Evolutionary conservation across 441 rosid species (phyloP), one percentile per base, ranked within the genome.

Genomic region (Gossypium trilobum): DNA sequence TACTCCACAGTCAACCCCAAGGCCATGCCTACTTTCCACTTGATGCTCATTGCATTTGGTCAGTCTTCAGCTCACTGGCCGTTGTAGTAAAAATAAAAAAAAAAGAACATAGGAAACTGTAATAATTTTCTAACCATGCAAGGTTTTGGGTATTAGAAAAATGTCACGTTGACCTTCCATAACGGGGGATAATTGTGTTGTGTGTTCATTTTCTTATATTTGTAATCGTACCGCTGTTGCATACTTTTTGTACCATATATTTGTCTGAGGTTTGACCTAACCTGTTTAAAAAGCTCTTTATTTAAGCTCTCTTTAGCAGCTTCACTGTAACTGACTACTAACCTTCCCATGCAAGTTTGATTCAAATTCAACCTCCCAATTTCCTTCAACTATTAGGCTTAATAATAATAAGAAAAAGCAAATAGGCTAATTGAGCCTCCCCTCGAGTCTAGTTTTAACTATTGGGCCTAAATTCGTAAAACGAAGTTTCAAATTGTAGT

Each of bases 1-100:
- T 48, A 86, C 82, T 65, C 89, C 92, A 1, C 82, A 74, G 54
- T 67, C 88, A 16, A 70, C 82, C 20, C 74, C 85, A 5, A 55
- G 54, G 16, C 74, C 84, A 5, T 80, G 76, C 74, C 79, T 88
- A 36, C 68, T 86, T 60, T 31, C 78, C 31, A 80, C 82, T 44
- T 84, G 76, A 65, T 73, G 59, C 59, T 55, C 62, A 65, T 8
- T 33, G 56, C 46, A 6, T 33, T 33, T 36, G 20, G 52, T 60
- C 65, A 27, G 4, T 5, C 29, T 9, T 20, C 69, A 42, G 31
- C 19, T 42, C 69, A 22, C 39, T 42, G 69, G 16, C 71, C 14
- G 50, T 22, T 25, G 58, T 14, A 11, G 61, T 36, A 66, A 72
- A 70, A 72, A 5, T 4, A n/a, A 56, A 23, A 56, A 70, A 70